Evolutionary conservation across 129 eudicot genomes (phyloP), one percentile per base, ranked within the genome.

Genomic region (Chrysanthemum lavandulifolium): DNA sequence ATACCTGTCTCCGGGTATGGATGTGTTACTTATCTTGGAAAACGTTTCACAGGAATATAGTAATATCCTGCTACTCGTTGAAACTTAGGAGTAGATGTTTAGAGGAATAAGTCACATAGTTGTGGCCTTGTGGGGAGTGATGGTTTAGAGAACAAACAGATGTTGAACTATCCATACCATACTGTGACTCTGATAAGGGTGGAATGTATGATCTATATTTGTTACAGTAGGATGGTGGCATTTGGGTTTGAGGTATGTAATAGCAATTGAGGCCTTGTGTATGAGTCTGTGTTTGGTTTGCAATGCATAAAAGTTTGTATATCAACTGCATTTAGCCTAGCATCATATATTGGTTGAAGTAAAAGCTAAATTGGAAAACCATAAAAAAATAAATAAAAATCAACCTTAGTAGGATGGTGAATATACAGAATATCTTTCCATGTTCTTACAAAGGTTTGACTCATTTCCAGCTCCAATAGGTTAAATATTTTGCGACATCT

Each of bases 211-310:
- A 51, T 50, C 5, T 19, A 31, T 50, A 68, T 40, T 40, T 40
- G 56, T 73, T 73, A 27, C 16, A 23, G 16, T 36, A 33, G 16
- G 43, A 56, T 31, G 48, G 6, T 23, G 7, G 43, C 50, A 25
- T 68, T 51, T 68, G 49, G 53, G 49, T 15, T 69, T 71, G 75
- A 71, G 65, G 61, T 52, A 53, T 61, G 60, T 49, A 2, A 50
- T 61, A 61, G 36, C 69, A 25, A 61, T 33, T 33, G 15, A 43
- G 67, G 67, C 58, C 58, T 21, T 66, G 52, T 55, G 33, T 66
- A 40, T 54, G 16, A 13, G 43, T 74, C 54, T 53, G 43, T 74
- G 55, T 74, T 73, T 64, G 29, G 55, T 19, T 75, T 75, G 79
- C 73, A 55, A 40, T 54, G 66, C 14, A 65, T 36, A 31, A 51